These are phyloP conservation scores for Anisodus acutangulus DNA, from an alignment of 257 asterid species.

Conservation along the genomic window DNA sequence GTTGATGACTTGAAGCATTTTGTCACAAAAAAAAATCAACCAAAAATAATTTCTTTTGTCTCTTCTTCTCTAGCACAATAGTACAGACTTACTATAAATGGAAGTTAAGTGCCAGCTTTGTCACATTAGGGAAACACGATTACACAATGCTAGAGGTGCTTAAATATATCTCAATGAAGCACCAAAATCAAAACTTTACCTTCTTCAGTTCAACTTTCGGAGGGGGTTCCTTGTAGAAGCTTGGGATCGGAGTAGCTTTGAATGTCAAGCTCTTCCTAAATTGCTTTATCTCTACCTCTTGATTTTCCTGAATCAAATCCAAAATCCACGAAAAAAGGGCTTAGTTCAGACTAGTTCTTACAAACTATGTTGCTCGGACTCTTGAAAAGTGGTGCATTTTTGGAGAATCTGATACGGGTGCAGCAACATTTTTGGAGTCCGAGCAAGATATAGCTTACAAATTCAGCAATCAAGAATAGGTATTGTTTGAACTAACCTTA, in stretches of 20 bases:
- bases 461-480: slow-evolving; percentile 21
- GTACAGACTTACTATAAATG: background rate
- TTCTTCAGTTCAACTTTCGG: slow-evolving; percentile 77
- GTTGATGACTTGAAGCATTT: background rate
- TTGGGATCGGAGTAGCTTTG: slow-evolving; percentile 91
- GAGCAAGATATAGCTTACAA: background rate
- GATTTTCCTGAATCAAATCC: slow-evolving; percentile 58
- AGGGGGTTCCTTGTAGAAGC: slow-evolving; percentile 91
- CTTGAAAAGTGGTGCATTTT: no score
- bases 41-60: background rate
- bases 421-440: background rate
- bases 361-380: no score
- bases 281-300: slow-evolving; percentile 80
- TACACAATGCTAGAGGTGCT: background rate
- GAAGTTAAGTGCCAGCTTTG: background rate
- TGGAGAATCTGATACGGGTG: no score
- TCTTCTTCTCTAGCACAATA: background rate
- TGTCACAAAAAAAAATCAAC: background rate
- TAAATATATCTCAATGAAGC: background rate
- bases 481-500: slow-evolving; percentile 51
- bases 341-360: background rate
- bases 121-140: background rate
- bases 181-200: slow-evolving; percentile 44
- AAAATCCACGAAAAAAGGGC: background rate
- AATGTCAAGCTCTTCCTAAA: slow-evolving; percentile 76